A percentile compares a stretch with the other conserved stretches of the same genome.
These are phyloP conservation scores for Incumbomyces lentus DNA, from an alignment of 2,329 filamentous ascomycete genomes.

Conservation along the genomic window DNA sequence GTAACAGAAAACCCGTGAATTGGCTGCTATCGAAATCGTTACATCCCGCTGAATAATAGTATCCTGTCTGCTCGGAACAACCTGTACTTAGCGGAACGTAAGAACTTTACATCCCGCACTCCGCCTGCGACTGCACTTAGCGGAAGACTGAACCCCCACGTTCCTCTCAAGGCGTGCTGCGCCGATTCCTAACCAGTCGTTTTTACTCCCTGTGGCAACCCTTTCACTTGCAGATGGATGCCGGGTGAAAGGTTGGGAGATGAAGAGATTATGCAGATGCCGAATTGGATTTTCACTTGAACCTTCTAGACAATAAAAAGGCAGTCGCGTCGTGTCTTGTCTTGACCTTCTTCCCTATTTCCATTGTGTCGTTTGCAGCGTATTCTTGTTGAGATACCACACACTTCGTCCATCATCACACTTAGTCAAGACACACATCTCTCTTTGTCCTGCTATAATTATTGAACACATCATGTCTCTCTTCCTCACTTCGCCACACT, in stretches of 20 bases:
- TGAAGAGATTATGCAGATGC: too few relatives aligned
- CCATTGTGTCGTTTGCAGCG: not conserved
- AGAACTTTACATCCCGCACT: not conserved
- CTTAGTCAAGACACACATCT: not conserved
- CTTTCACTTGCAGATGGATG: too few relatives aligned
- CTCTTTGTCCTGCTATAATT: not conserved
- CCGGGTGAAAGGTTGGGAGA: not conserved
- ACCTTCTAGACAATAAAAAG: too few relatives aligned
- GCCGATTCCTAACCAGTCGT: conserved; percentile 1
- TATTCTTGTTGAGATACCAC: too few relatives aligned
- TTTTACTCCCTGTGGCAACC: not conserved
- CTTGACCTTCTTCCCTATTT: not conserved
- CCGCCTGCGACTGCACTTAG: conserved; percentile 6
- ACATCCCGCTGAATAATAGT: conserved; percentile 1
- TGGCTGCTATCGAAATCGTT: not conserved
- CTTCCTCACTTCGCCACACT: conserved; percentile 3
- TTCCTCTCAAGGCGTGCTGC: not conserved
- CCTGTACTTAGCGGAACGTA: conserved; percentile 4
- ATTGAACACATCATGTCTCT: not conserved
- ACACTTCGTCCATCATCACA: too few relatives aligned
- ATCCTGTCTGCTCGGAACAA: not conserved
- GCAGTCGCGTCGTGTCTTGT: too few relatives aligned
- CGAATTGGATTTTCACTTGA: too few relatives aligned
- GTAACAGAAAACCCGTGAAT: conserved; percentile 1
- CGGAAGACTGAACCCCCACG: conserved; percentile 7